Base-by-base conservation (phyloP, 1,139 yeast genomes). In the Suhomyces terraborum region DNA sequence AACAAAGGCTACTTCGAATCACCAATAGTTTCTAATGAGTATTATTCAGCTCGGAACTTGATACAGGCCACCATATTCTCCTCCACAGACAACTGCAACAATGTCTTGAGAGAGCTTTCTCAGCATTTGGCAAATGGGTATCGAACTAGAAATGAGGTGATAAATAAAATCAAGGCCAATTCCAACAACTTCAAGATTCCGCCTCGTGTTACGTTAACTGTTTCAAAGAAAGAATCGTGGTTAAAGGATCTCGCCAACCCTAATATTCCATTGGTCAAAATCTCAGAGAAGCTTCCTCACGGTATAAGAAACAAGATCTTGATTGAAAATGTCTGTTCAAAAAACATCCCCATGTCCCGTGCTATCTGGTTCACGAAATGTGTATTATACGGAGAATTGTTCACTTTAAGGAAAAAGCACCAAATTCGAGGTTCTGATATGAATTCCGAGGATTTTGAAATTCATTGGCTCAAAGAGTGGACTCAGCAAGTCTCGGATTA, bases 321-420 rank as follows among this genome's bases (percentile, higher is more conserved):
- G 28, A 61, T 91, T 4, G 96, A 89, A 47, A 85, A 83, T 43
- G 74, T 94, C 50, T 75, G 85, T 48, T 56, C 67, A 28, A 82
- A 82, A 53, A 64, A 66, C 24, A 81, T 91, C 0, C 97, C 98
- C 0, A 67, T 84, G 4, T 61, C 78, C 18, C 68, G 97, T 45
- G 96, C 96, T 0, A 64, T 91, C 4, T 91, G 98, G 98, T 76
- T 91, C 47, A 86, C 93, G 3, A 80, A 88, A 50, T 87, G 96
- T 61, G 88, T 89, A 1, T 80, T 93, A 13, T 82, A 86, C 12
- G 87, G 89, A 44, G 98, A 91, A 56, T 76, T 86, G 42, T 64
- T 89, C 26, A 79, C 85, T 4, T 62, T 88, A 35, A 75, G 80
- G 43, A 70, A 88, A 40, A 85, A 82, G 35, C 48, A 52, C 33